Conservation (phyloP, 148 eudicot genomes). For the Vaccinium darrowii region DNA sequence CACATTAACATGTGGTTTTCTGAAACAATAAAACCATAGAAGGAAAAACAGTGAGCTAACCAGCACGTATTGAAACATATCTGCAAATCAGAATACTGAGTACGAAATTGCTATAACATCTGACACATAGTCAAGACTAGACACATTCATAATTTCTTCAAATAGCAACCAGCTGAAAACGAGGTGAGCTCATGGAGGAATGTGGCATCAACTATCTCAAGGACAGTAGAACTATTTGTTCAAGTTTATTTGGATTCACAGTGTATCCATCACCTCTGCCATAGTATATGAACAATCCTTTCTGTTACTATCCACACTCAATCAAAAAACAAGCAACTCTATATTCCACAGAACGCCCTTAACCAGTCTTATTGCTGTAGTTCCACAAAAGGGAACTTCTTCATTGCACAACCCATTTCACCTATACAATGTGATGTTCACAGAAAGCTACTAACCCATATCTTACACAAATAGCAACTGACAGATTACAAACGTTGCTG, state of each 20-base stretch:
- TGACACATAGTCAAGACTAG: not conserved
- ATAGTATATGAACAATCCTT: not conserved
- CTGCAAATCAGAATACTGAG: not conserved
- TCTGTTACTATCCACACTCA: not conserved
- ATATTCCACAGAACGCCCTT: not conserved
- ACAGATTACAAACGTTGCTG: no score
- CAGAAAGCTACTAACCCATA: not conserved
- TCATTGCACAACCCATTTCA: not conserved
- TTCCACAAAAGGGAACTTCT: not conserved
- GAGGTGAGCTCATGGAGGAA: not conserved
- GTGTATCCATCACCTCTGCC: not conserved
- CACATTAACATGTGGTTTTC: conserved; percentile 86
- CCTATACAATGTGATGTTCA: not conserved
- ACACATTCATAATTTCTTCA: not conserved
- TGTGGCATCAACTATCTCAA: not conserved
- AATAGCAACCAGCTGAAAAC: not conserved
- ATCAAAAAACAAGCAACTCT: not conserved
- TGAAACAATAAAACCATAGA: conserved; percentile 26
- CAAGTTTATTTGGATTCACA: not conserved
- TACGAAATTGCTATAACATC: not conserved
- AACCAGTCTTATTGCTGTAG: not conserved
- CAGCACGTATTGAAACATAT: not conserved
- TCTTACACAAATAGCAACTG: not conserved
- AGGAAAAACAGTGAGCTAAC: not conserved
- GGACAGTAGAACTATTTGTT: not conserved